Evolutionary conservation across 31 red algal species (phyloP), one percentile per base, ranked within the genome.

Genomic region (Endocladia muricata): DNA sequence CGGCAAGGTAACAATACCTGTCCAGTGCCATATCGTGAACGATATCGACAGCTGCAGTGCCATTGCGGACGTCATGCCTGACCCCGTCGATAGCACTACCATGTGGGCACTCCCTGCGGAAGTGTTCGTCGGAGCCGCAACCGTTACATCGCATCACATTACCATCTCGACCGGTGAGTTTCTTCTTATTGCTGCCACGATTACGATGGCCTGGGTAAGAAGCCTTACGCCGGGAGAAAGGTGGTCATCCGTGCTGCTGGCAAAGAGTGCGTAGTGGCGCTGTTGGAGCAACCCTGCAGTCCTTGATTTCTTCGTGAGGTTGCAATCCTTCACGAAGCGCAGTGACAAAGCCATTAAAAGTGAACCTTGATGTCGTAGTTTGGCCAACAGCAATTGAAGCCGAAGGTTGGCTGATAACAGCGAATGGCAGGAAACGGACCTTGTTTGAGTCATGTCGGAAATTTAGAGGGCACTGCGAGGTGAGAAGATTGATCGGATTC

Each of bases 361-460:
- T 67, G 59, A 40, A 78, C n/a, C 35, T 17, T 15, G 30, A 13
- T 38, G 60, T 68, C 21, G 29, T 67, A 23, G 68, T 78, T 6
- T 38, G 15, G 43, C 74, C 21, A 7, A 78, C 21, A 4, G 74
- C 30, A 15, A 17, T n/a, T 67, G 41, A 4, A 21, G 74, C 74
- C 74, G 61, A 78, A 22, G 6, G 9, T 31, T 67, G 60, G 22
- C 8, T 26, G 8, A 55, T 19, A 35, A 70, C 74, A 21, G 74
- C 74, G 8, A 9, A 68, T 7, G 34, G 74, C 60, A 70, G 35
- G 37, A 39, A 78, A 21, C 61, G 59, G n/a, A 78, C 41, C 42
- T 78, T 78, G 59, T 78, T 68, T 26, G 13, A 26, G 13, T 78
- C 59, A 4, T 21, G 39, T 9, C 74, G 57, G 35, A 78, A 78